phyloP scores from a whole-genome alignment of 2,329 filamentous ascomycete species.

The Rutstroemia sp. region DNA sequence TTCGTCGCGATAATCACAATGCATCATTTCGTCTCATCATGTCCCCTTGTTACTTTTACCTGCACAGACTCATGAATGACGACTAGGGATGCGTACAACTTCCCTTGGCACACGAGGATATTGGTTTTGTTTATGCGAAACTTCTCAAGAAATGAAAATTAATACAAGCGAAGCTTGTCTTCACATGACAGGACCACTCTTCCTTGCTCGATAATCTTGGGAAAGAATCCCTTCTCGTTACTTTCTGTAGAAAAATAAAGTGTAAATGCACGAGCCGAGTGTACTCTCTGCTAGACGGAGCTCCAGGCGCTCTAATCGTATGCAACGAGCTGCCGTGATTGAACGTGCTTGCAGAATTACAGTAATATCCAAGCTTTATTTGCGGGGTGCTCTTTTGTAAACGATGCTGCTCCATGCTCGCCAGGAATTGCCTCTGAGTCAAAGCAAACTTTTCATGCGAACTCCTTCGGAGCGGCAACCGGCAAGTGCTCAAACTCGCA shows the following conservation, averaged over 20 bases:
- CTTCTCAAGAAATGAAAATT: neutral
- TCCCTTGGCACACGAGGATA: neutral
- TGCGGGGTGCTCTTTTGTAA: neutral
- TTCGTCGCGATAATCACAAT: neutral
- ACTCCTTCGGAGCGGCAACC: no score
- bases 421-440: neutral
- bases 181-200: neutral
- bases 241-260: neutral
- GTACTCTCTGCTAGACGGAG: neutral
- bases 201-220: neutral
- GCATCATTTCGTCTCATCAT: neutral
- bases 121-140: neutral
- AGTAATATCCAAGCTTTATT: neutral
- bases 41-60: neutral
- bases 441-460: neutral
- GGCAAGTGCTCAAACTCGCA: no score
- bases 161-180: neutral
- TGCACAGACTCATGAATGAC: neutral
- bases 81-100: neutral
- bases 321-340: no score
- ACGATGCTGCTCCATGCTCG: neutral
- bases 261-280: no score
- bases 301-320: neutral
- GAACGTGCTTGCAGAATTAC: no score
- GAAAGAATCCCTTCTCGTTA: neutral